Evolutionary conservation across 306 rosid genomes (phyloP).

Genomic region (Ceratonia siliqua): DNA sequence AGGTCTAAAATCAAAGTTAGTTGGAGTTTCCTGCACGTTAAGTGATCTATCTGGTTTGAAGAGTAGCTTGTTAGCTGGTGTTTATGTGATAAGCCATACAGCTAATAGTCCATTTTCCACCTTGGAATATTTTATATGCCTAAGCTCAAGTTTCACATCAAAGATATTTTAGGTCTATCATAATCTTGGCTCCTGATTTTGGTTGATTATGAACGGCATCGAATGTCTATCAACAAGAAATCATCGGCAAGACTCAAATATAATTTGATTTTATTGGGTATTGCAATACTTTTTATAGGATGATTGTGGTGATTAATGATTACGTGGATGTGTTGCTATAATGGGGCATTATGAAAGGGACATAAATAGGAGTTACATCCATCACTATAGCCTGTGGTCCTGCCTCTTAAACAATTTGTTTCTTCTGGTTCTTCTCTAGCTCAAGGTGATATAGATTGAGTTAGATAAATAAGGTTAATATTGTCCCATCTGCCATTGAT

Average conservation of each 20-base stretch:
- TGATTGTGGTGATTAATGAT: not conserved
- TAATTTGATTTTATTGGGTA: not conserved
- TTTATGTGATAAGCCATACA: constrained; percentile 1
- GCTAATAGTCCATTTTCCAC: not conserved
- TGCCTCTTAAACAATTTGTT: not conserved
- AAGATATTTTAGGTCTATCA: not conserved
- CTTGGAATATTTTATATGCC: not conserved
- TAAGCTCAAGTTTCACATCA: constrained; percentile 10
- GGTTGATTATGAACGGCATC: not conserved
- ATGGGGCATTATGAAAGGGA: not conserved
- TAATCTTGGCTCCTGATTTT: constrained; percentile 14
- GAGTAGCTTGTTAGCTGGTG: constrained; percentile 22
- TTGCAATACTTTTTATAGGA: not conserved
- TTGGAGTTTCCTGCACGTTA: constrained; percentile 61
- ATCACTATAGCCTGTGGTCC: not conserved
- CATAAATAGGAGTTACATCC: constrained; percentile 3
- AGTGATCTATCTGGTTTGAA: constrained; percentile 27
- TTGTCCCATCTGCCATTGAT: not conserved
- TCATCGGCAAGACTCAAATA: too few species aligned
- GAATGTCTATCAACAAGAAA: too few species aligned
- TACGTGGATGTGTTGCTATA: not conserved
- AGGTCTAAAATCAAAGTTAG: constrained; percentile 7
- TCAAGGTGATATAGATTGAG: constrained; percentile 9
- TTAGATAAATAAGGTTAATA: not conserved
- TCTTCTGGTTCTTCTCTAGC: not conserved